Base-by-base conservation (phyloP, 768 basidiomycete species). In the Phanerodontia chrysosporium region DNA sequence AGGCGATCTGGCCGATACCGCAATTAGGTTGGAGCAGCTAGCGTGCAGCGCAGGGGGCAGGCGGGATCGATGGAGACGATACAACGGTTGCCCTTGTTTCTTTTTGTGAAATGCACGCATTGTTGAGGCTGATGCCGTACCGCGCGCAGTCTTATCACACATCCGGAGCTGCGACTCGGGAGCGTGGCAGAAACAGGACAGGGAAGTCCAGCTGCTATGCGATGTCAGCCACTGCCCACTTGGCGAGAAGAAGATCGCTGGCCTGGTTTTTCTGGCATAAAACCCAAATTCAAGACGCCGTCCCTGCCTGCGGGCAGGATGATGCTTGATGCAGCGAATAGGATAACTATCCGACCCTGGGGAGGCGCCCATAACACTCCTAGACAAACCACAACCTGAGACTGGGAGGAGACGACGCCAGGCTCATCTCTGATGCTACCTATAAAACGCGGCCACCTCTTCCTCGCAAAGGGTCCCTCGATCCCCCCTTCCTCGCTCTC, bases 301-400 rank as follows among this genome's bases (percentile, higher is more conserved):
- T 52, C n/a, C n/a, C n/a, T n/a, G 8, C 21, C 6, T 32, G 29
- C 27, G 25, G 29, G 29, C 10, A 30, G n/a, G n/a, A 30, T 30
- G 32, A n/a, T n/a, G 29, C 51, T 48, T 48, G 51, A 52, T 36
- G 22, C 28, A 52, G 51, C 51, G 28, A 52, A 52, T 52, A 12
- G 35, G 51, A n/a, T 24, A 6, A 13, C 5, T 48, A 27, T 29
- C 51, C 35, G 51, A 13, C 7, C 12, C 8, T 22, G 36, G 30
- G n/a, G 35, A 52, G 35, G 28, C 36, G 46, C 32, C 46, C 22
- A 35, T 22, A 25, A 9, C n/a, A n/a, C n/a, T 8, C n/a, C 45
- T 45, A 5, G 48, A 56, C 55, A 56, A 56, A 56, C 44, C 55
- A 29, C 55, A 56, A 56, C 45, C 28, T 46, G 55, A 42, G 42